A percentile compares a stretch with the other conserved stretches of the same genome.
phyloP scores from a whole-genome alignment of 257 asterid genomes.

The Lavandula angustifolia region DNA sequence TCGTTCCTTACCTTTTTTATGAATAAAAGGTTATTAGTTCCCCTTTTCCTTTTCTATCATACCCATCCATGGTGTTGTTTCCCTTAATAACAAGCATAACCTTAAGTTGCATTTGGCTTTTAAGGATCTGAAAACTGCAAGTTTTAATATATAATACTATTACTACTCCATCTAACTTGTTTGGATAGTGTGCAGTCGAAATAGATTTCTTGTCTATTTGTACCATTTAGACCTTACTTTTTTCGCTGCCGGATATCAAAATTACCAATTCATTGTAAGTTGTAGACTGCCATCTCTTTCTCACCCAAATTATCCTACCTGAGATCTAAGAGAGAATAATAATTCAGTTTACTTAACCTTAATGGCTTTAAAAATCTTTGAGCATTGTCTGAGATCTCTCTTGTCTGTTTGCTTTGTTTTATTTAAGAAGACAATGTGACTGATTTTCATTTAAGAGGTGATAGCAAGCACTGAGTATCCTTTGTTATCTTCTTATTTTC shows the following conservation, averaged over 20 bases:
- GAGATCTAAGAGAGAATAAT: neutral
- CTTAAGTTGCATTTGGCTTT: constrained; percentile 2
- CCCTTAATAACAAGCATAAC: neutral
- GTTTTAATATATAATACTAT: neutral
- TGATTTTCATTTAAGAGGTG: constrained; percentile 10
- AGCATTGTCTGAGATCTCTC: neutral
- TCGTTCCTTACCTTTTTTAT: neutral
- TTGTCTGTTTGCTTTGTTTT: neutral
- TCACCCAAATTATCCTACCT: neutral
- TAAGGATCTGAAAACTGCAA: neutral
- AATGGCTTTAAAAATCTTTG: neutral
- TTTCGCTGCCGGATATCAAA: constrained; percentile 5
- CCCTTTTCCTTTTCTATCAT: neutral
- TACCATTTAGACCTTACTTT: constrained; percentile 10
- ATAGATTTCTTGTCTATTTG: neutral
- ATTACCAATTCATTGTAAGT: neutral
- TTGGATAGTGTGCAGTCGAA: neutral
- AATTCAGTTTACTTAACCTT: too few relatives aligned
- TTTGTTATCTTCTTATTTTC: neutral
- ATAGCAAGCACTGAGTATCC: neutral
- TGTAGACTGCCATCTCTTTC: neutral
- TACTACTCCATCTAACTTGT: neutral
- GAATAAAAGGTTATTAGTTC: neutral
- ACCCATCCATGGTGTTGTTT: neutral
- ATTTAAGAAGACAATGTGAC: neutral